Evolutionary conservation across 1,139 yeast species (phyloP).

Genomic region (Yamadazyma mexicana): DNA sequence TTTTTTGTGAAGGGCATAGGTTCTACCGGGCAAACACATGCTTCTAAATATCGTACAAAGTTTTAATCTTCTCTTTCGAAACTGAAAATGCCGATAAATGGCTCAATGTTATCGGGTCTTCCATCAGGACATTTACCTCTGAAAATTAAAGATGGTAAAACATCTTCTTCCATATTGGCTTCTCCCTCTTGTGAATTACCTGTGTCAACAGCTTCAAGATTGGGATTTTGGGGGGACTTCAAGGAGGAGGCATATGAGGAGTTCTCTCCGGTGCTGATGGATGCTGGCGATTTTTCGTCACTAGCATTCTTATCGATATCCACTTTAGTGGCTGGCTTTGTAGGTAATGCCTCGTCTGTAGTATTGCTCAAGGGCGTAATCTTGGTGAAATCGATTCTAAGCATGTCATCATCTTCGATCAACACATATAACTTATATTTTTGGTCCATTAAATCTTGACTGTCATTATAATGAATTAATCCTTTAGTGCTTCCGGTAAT

Average conservation of each 20-base stretch:
- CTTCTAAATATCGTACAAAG: background rate
- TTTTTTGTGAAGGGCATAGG: too few relatives aligned
- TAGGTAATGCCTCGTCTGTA: conserved; percentile 11
- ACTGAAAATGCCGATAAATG: conserved; percentile 57
- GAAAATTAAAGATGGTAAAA: conserved; percentile 49
- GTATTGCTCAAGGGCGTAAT: conserved; percentile 30
- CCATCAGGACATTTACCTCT: conserved; percentile 57
- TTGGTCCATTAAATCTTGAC: conserved; percentile 47
- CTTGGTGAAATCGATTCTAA: conserved; percentile 56
- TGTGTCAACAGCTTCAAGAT: conserved; percentile 12
- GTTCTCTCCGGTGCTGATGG: conserved; percentile 16
- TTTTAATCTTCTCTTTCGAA: conserved; percentile 44
- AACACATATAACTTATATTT: conserved; percentile 55
- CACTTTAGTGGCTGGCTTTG: conserved; percentile 3
- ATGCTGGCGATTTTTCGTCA: conserved; percentile 15
- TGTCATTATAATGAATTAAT: conserved; percentile 49
- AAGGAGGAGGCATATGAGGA: conserved; percentile 17
- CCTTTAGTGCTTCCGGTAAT: conserved; percentile 56
- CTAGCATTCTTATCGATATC: conserved; percentile 4
- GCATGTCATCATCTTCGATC: conserved; percentile 48
- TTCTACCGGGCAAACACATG: too few relatives aligned
- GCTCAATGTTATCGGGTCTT: conserved; percentile 52
- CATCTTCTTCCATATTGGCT: conserved; percentile 23
- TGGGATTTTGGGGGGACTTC: conserved; percentile 14
- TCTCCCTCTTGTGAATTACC: conserved; percentile 14